phyloP scores from a whole-genome alignment of 2,329 filamentous ascomycete species.

The Ceratocystis ficicola region DNA sequence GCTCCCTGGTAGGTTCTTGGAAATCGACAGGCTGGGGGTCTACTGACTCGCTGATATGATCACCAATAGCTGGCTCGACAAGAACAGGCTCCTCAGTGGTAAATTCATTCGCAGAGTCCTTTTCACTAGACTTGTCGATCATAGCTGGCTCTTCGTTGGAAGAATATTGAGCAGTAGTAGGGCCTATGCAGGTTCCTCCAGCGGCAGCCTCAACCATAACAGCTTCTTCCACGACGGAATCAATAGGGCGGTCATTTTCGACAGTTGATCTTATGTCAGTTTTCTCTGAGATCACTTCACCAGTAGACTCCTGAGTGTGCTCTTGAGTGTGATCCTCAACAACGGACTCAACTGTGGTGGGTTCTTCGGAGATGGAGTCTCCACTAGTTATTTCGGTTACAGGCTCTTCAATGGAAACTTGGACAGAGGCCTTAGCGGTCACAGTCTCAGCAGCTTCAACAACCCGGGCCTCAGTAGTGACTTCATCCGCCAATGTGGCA shows the following conservation, averaged over 20 bases:
- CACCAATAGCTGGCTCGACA: not conserved
- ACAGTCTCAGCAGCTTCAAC: not conserved
- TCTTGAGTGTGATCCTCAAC: no score
- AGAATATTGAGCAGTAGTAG: not conserved
- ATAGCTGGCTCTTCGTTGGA: not conserved
- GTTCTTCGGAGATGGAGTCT: not conserved
- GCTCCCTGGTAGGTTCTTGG: no score
- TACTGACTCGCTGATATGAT: not conserved
- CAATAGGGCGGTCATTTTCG: no score
- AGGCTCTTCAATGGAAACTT: not conserved
- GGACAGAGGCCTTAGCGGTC: not conserved
- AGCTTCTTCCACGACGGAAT: not conserved
- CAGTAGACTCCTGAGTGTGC: no score
- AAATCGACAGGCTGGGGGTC: no score
- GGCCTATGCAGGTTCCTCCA: not conserved
- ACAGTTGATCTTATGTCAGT: no score
- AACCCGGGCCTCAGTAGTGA: not conserved
- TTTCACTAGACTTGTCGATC: not conserved
- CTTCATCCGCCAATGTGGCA: not conserved
- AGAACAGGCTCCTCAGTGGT: not conserved
- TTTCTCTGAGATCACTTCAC: no score
- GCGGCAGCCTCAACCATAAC: not conserved
- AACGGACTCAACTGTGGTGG: not conserved
- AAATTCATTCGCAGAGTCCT: not conserved
- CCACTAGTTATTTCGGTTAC: not conserved